These are phyloP conservation scores for Eucommia ulmoides DNA, from an alignment of 257 asterid genomes.

Conservation along the genomic window DNA sequence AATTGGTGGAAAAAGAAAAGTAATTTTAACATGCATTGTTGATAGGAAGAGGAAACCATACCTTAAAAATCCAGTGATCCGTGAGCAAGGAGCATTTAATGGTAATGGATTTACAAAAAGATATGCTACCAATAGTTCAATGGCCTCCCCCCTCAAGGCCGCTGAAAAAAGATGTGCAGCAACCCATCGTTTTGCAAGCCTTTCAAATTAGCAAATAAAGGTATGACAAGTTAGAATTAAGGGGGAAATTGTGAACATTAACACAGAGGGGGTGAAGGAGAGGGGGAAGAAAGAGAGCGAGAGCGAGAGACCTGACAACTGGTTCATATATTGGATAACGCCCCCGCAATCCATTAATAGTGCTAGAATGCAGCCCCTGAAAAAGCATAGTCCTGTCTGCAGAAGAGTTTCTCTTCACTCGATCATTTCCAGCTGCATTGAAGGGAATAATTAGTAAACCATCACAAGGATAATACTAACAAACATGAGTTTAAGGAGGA, in stretches of 20 bases:
- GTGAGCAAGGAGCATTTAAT: conserved; percentile 63
- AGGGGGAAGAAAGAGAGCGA: too few species aligned
- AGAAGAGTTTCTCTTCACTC: conserved; percentile 44
- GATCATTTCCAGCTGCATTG: conserved; percentile 18
- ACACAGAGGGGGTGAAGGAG: too few species aligned
- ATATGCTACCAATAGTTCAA: conserved; percentile 85
- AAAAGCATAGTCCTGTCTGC: conserved; percentile 62
- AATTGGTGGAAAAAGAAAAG: too few species aligned
- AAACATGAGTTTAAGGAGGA: too few species aligned
- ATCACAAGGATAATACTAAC: too few species aligned
- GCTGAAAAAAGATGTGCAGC: conserved; percentile 83
- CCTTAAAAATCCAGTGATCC: conserved; percentile 88
- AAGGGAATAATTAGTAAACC: too few species aligned
- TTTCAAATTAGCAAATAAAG: conserved; percentile 13
- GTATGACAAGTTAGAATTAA: neutral
- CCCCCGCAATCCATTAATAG: conserved; percentile 81
- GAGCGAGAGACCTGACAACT: conserved; percentile 82
- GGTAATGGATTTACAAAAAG: conserved; percentile 81
- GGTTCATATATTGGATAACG: conserved; percentile 79
- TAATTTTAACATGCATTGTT: too few species aligned
- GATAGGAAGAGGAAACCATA: conserved; percentile 8
- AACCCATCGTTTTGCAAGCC: conserved; percentile 99
- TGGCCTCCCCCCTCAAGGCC: conserved; percentile 65
- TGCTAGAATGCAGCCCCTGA: conserved; percentile 80
- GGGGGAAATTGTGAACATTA: too few species aligned